Evolutionary conservation across 2,329 filamentous ascomycete genomes (phyloP), one percentile per base, ranked within the genome.

Genomic region (Aureobasidium pullulans): DNA sequence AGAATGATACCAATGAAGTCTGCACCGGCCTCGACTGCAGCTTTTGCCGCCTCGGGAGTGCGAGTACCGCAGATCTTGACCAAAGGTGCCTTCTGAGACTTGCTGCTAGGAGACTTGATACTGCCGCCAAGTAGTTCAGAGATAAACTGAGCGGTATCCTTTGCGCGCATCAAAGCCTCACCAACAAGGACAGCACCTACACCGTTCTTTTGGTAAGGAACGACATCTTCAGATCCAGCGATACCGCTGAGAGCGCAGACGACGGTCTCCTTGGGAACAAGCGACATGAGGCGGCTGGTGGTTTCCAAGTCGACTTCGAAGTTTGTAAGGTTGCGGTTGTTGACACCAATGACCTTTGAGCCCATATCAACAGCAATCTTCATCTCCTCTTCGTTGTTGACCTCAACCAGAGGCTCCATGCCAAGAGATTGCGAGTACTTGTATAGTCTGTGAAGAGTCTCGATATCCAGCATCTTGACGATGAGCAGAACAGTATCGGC

Each of bases 381-480:
- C 90, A 96, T 99, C 74, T 99, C 94, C 52, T 94, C 89, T 0
- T 87, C 85, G 43, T 88, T 99, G 70, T 99, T 96, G 31, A 99
- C 94, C 72, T 99, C 94, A 1, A 99, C 94, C 32, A 99, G 76
- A 36, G 94, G 94, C 75, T 99, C 95, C 94, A 99, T 99, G 16
- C 92, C 93, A 2, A 99, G 80, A 2, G 87, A 91, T 44, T 85
- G 80, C 1, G 91, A 96, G 76, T 97, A 99, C 60, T 85, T 81
- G 77, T 96, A 99, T 10, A 99, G 79, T 46, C 84, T 81, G 61
- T 85, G 84, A 34, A 99, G 80, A 4, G 88, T 79, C 31, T 84
- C 83, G 29, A 82, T 77, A 62, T 93, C 87, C 10, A 99, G 83
- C 94, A 99, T 99, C 78, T 99, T 99, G 54, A 99, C 94, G 66